Base-by-base conservation (phyloP, 2,329 filamentous ascomycete genomes). In the Nemania sp. region DNA sequence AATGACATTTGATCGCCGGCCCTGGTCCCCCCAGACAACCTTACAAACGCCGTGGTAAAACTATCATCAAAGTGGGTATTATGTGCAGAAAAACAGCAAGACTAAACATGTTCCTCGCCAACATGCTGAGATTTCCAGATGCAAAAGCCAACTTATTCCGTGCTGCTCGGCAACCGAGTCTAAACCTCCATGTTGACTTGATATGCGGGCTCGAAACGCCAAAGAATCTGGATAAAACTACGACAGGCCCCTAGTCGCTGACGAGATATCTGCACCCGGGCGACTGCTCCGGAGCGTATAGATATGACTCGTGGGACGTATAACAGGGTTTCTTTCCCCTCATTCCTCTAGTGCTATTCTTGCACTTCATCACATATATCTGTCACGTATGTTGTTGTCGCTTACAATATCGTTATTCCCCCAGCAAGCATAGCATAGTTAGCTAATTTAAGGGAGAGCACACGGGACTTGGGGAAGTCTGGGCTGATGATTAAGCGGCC, bases 401-500 rank as follows among this genome's bases (percentile, higher is more conserved):
- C 49, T 72, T 50, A 75, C 45, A 74, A 59, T 20, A 77, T 74
- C 13, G 72, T 73, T 35, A 78, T 73, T 1, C 75, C 75, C 50
- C 74, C 75, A 3, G 76, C 74, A 39, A 87, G 73, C 43, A 83
- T 79, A 48, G 79, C 80, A 63, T 87, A 87, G 69, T 86, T 86
- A 34, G 80, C 75, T 29, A 87, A 68, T 69, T 86, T 86, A 12
- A 87, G 75, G 17, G 84, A 86, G 35, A 81, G 76, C 5, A 85
- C 79, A 25, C 80, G 78, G 6, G 79, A 78, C 56, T 79, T 79
- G 10, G 82, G 81, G 47, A 81, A 81, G 60, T 86, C 83, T 6
- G 84, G 83, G 47, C 78, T 80, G 63, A 86, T 81, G 50, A 84
- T 78, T 72, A 86, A 78, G 55, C 81, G 78, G 11, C 84, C 84